Evolutionary conservation across 2,329 filamentous ascomycete species (phyloP), one percentile per base, ranked within the genome.

Genomic region (Fusarium aywerte): DNA sequence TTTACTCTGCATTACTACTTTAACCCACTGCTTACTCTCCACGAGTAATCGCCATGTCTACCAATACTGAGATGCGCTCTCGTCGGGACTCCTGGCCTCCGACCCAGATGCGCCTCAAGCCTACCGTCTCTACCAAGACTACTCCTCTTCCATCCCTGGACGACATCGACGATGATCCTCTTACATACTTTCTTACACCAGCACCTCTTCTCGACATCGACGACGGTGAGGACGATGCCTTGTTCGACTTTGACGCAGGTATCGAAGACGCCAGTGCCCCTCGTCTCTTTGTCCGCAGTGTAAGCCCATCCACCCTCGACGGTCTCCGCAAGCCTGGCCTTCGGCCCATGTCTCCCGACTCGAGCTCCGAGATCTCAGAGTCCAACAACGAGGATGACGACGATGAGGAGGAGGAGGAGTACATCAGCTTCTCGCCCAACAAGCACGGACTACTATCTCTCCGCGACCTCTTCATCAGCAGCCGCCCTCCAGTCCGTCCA

Each of bases 161-260:
- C 36, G 79, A 83, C 57, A 82, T 84, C 51, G 82, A 85, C 63
- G 80, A 85, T 43, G 82, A 87, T 65, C 85, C 85, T 16, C 78
- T 87, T 50, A 83, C 80, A 45, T 87, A 85, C 73, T 88, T 87
- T 67, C 80, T 87, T 39, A 86, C 84, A 2, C 83, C 85, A 2
- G 77, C 80, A 0, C 78, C 82, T 1, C 76, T 77, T 12, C 70
- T 80, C 12, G 80, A 83, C 20, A 78, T 80, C 21, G 74, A 78
- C 13, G 78, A 81, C 15, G 78, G 81, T 29, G 74, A 80, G 25
- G 80, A 80, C 38, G 74, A 79, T 42, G 78, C 78, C 65, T 80
- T 83, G 73, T 78, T 84, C 76, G 83, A 85, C 66, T 83, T 86
- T 68, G 85, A 87, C 71, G 85, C 85, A 35, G 85, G 85, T 55